Evolutionary conservation across 345 rosid species (phyloP), one percentile per base, ranked within the genome.

Genomic region (Aquilaria sinensis): DNA sequence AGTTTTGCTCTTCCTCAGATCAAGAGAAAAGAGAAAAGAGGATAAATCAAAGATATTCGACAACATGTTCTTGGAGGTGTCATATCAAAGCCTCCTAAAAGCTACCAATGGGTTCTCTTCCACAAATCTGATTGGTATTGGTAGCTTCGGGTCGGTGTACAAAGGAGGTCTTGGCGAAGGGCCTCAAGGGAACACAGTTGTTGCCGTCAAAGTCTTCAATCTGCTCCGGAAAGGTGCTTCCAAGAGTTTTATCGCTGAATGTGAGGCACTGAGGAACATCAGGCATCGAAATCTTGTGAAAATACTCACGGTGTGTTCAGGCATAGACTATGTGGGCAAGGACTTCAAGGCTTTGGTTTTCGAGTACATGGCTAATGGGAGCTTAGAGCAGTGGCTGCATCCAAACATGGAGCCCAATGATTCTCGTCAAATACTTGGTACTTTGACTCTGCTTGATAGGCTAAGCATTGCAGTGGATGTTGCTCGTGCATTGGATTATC

Each of bases 231-330:
- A 31, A 61, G 83, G 80, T 61, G 90, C 81, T 37, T 62, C 46
- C 4, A 69, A 67, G 68, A 85, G 83, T 13, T 85, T 80, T 33
- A 12, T 78, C 13, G 80, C 82, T 12, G 87, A 82, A 69, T 80
- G 85, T 53, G 65, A 82, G 66, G 67, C 80, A 0, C 48, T 85
- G 32, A 33, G 51, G 50, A 75, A 45, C 12, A 52, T 74, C 43
- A 62, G 76, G 33, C 85, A 76, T 58, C 61, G 82, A 6, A 80
- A 85, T 58, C 83, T 85, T 12, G 54, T 80, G 34, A 73, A 71
- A 53, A 10, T 82, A 31, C 3, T 78, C 9, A 70, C 83, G 1
- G 65, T 53, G 9, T 50, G 53, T 51, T 62, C 57, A 9, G n/a
- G 65, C 29, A 45, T 16, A 4, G 57, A 62, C 41, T 51, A 49